These are phyloP conservation scores for Phytophthora aleatoria DNA, from an alignment of 352 stramenopile genomes.

Conservation along the genomic window DNA sequence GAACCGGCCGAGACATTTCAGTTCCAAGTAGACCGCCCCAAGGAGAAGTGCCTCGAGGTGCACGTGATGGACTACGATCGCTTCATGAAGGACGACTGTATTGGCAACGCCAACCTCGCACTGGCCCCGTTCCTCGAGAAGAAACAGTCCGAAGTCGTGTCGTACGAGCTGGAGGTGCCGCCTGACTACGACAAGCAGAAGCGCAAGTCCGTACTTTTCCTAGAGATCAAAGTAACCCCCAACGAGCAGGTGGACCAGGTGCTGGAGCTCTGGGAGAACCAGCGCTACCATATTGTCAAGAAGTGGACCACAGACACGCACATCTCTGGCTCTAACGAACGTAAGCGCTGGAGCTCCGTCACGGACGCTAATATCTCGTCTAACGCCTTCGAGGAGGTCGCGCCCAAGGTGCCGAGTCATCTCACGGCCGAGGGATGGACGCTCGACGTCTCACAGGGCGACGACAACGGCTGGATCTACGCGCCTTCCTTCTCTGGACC, in stretches of 20 bases:
- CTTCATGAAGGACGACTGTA: slow-evolving; percentile 61
- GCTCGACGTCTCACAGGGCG: slow-evolving; percentile 74
- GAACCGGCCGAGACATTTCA: slow-evolving; percentile 60
- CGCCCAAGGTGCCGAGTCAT: slow-evolving; percentile 59
- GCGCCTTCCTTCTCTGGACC: slow-evolving; percentile 73
- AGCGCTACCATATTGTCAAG: slow-evolving; percentile 78
- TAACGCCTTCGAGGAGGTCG: slow-evolving; percentile 70
- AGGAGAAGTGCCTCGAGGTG: slow-evolving; percentile 60
- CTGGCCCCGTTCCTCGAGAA: slow-evolving; percentile 60
- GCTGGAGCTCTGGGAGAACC: slow-evolving; percentile 86
- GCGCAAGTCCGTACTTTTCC: slow-evolving; percentile 58
- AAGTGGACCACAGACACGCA: slow-evolving; percentile 75
- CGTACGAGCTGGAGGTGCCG: slow-evolving; percentile 61
- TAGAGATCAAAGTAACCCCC: slow-evolving; percentile 60
- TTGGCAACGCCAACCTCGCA: slow-evolving; percentile 53
- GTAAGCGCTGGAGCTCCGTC: slow-evolving; percentile 72
- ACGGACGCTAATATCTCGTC: slow-evolving; percentile 65
- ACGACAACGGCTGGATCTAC: slow-evolving; percentile 88
- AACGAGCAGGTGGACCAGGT: slow-evolving; percentile 63
- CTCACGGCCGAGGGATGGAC: slow-evolving; percentile 75
- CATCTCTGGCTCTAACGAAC: slow-evolving; percentile 55
- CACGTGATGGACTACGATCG: slow-evolving; percentile 72
- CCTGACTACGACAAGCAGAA: slow-evolving; percentile 64
- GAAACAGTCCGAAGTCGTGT: slow-evolving; percentile 50
- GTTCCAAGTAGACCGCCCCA: slow-evolving; percentile 67